Evolutionary conservation across 352 stramenopile genomes (phyloP).

Genomic region (Phytophthora pistaciae): DNA sequence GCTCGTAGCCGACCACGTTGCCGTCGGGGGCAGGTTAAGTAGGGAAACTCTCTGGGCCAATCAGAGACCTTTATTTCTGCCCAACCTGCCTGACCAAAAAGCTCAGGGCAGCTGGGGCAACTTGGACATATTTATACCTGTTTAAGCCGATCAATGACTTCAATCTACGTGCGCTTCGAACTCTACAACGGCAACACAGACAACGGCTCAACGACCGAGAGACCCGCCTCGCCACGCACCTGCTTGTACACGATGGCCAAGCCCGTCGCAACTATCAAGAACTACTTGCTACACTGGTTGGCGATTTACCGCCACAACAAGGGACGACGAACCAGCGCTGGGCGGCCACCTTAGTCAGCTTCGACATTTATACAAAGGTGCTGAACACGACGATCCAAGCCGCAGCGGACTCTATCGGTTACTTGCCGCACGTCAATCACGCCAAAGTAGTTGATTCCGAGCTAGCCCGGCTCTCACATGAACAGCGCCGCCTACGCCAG

Average conservation of each 20-base stretch:
- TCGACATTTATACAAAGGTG: too few species aligned
- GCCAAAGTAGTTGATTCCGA: constrained; percentile 5
- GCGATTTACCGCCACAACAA: background rate
- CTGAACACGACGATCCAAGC: constrained; percentile 8
- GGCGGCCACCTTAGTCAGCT: too few species aligned
- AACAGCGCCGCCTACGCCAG: background rate
- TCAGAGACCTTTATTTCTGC: too few species aligned
- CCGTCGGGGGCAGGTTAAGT: too few species aligned
- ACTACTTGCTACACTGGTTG: background rate
- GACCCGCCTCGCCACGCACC: constrained; percentile 8
- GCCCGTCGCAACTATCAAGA: background rate
- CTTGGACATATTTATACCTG: too few species aligned
- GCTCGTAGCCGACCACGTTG: constrained; percentile 38
- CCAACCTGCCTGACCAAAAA: too few species aligned
- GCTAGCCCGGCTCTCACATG: constrained; percentile 1
- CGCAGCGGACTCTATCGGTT: constrained; percentile 4
- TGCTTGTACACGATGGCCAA: constrained; percentile 1
- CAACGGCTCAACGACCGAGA: background rate
- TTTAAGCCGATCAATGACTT: too few species aligned
- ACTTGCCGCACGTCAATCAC: constrained; percentile 4
- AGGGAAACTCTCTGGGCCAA: too few species aligned
- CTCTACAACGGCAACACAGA: background rate
- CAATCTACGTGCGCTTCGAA: background rate
- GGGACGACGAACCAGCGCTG: background rate
- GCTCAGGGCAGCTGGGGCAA: too few species aligned